Conservation (phyloP, 2,329 filamentous ascomycete genomes). For the Parascedosporium putredinis region DNA sequence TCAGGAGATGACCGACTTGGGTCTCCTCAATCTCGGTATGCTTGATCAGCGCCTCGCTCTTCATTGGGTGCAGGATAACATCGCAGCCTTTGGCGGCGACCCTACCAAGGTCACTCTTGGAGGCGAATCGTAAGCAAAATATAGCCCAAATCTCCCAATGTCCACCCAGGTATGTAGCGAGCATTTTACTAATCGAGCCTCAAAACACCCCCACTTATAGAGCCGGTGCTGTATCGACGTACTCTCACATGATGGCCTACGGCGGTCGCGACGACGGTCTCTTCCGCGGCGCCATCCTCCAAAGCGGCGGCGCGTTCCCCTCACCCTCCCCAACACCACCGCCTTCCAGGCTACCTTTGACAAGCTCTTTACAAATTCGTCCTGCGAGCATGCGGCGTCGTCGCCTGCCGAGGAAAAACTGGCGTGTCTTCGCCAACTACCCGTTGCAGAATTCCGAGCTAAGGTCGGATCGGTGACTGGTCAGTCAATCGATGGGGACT, state of each 20-base stretch:
- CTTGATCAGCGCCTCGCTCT: constrained; percentile 38
- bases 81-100: constrained; percentile 37
- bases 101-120: constrained; percentile 38
- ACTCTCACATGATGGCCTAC: constrained; percentile 40
- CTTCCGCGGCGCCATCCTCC: constrained; percentile 40
- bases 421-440: neutral
- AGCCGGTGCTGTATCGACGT: constrained; percentile 39
- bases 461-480: neutral
- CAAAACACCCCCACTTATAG: too few relatives aligned
- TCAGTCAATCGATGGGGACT: neutral
- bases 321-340: neutral
- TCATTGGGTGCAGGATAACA: constrained; percentile 40
- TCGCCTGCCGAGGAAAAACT: neutral
- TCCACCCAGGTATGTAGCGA: too few relatives aligned
- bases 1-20: constrained; percentile 28
- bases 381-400: neutral
- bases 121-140: constrained; percentile 35
- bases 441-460: neutral
- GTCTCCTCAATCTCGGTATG: constrained; percentile 39
- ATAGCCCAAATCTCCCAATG: too few relatives aligned
- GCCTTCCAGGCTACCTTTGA: neutral
- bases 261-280: constrained; percentile 41
- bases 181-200: too few relatives aligned
- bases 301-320: constrained; percentile 27
- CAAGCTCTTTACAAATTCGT: neutral